phyloP scores from a whole-genome alignment of 148 eudicot species.

The Rhododendron kiyosumense region DNA sequence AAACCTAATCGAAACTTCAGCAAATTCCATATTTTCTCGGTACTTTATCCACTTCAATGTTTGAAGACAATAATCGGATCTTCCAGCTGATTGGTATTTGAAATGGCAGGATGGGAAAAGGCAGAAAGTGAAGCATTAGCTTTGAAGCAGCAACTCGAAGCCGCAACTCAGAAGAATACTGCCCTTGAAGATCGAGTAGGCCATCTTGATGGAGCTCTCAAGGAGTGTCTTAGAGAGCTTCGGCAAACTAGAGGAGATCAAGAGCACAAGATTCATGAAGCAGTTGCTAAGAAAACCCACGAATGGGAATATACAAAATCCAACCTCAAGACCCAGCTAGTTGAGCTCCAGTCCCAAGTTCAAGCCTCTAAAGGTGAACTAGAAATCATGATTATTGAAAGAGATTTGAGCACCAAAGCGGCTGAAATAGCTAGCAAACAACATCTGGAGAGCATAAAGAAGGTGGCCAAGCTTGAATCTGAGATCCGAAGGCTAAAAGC shows the following conservation, averaged over 20 bases:
- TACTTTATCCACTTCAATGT: not conserved
- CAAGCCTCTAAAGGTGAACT: conserved; percentile 49
- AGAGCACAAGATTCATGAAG: conserved; percentile 52
- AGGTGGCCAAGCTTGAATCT: conserved; percentile 77
- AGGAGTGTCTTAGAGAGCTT: conserved; percentile 86
- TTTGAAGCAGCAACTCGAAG: conserved; percentile 66
- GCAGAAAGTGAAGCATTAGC: conserved; percentile 65
- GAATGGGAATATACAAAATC: conserved; percentile 41
- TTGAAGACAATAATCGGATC: not conserved
- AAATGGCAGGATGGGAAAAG: conserved; percentile 78
- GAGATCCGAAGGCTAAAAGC: conserved; percentile 73
- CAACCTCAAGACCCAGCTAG: conserved; percentile 46
- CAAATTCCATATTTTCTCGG: not conserved
- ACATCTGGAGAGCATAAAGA: conserved; percentile 69
- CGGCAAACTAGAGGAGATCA: conserved; percentile 72
- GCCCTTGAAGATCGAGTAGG: conserved; percentile 58
- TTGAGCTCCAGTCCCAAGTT: conserved; percentile 32
- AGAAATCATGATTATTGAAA: conserved; percentile 56
- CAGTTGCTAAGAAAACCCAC: conserved; percentile 37
- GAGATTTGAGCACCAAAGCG: conserved; percentile 65
- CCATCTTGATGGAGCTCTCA: conserved; percentile 88
- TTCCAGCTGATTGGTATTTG: not conserved
- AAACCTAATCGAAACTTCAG: not conserved
- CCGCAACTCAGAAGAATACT: conserved; percentile 44
- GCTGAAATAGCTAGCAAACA: conserved; percentile 92